Base-by-base conservation (phyloP, 1,139 yeast species). In the Yamadazyma kanchanaburiensis region DNA sequence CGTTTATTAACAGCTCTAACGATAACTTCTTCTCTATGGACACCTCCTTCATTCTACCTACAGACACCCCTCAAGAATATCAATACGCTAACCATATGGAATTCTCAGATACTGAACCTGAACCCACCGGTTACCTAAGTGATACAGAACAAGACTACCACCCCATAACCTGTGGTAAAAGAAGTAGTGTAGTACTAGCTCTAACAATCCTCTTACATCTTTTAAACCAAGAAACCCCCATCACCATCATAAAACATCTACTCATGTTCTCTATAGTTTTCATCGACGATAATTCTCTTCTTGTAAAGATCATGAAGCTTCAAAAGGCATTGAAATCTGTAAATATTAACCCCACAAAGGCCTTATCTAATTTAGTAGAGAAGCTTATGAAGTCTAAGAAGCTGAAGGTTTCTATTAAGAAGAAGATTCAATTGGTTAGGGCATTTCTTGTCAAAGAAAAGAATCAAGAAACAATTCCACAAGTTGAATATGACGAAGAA, bases 101-200 rank as follows among this genome's bases (percentile, higher is more conserved):
- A 27, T 51, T 46, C 12, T 63, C 70, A 2, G 71, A 64, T 30
- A 64, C 55, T 27, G 63, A 43, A 24, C 5, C 58, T 27, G 61
- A 51, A 22, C 39, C 43, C 12, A 27, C 25, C 3, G 36, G 33
- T 2, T 15, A 39, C 7, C 44, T 46, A 16, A 45, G 51, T 26
- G 61, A 55, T 26, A 30, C 38, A 3, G 58, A 51, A 13, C 48
- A 40, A 25, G 46, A 45, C 7, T 31, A 42, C 15, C 31, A 29
- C 10, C 25, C 15, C 3, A 11, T 20, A n/a, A 15, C 11, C 18
- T n/a, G 6, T 9, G n/a, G 15, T 5, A n/a, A 4, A 13, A 29
- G 40, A 27, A 25, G 33, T 12, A 31, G 33, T 11, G 32, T 27
- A n/a, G 42, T 31, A 2, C 20, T 19, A 2, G 30, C 37, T 9